Evolutionary conservation across 2,329 filamentous ascomycete species (phyloP).

Genomic region (Elsinoe australis): DNA sequence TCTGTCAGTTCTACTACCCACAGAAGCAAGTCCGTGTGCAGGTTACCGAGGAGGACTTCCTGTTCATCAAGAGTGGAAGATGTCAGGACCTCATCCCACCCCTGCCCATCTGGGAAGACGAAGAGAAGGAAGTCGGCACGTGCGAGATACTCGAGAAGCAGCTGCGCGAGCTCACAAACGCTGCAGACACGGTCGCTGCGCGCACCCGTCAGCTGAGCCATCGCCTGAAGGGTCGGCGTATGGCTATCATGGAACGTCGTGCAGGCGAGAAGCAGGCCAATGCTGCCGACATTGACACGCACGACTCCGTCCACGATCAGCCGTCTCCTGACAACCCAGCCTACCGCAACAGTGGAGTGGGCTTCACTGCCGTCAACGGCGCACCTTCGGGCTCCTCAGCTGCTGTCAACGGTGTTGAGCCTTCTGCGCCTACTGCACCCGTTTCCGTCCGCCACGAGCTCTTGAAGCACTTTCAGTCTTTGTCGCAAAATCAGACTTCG

Average conservation of each 20-base stretch:
- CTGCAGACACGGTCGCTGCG: conserved; percentile 64
- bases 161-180: conserved; percentile 66
- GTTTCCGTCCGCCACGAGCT: conserved; percentile 52
- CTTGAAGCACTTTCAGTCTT: conserved; percentile 55
- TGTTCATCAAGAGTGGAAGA: conserved; percentile 73
- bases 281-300: conserved; percentile 25
- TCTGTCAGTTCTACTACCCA: conserved; percentile 64
- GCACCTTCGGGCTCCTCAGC: not conserved
- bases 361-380: conserved; percentile 54
- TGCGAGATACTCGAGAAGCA: conserved; percentile 77
- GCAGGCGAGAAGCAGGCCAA: conserved; percentile 36
- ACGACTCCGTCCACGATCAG: conserved; percentile 22
- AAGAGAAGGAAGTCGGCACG: conserved; percentile 75
- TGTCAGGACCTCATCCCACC: conserved; percentile 75
- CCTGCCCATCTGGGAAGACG: conserved; percentile 75
- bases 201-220: conserved; percentile 74
- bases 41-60: conserved; percentile 81
- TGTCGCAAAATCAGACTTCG: conserved; percentile 43
- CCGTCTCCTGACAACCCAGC: conserved; percentile 12
- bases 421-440: conserved; percentile 36
- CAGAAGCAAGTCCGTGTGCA: conserved; percentile 75
- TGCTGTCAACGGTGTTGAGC: conserved; percentile 28
- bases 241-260: conserved; percentile 61
- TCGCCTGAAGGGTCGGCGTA: conserved; percentile 64
- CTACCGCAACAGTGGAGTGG: conserved; percentile 23